Evolutionary conservation across 495 filamentous ascomycete genomes (phyloP).

Genomic region (Neurospora sp.): DNA sequence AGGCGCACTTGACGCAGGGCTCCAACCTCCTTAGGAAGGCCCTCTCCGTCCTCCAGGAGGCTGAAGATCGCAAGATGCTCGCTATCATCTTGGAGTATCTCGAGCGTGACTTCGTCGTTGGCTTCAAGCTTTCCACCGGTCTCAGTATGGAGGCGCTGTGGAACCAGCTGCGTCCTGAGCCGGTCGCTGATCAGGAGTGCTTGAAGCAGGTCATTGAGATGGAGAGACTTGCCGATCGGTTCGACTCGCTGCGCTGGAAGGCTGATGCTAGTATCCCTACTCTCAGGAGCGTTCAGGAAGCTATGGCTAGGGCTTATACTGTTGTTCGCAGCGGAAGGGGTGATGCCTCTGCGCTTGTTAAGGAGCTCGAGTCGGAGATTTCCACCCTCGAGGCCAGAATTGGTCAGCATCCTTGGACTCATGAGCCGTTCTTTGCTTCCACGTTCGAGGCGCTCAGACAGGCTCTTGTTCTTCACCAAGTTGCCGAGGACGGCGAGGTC

Average conservation of each 20-base stretch:
- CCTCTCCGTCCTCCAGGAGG: conserved; percentile 11
- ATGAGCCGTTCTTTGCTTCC: conserved; percentile 44
- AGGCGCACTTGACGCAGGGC: conserved; percentile 38
- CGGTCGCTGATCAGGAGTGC: conserved; percentile 27
- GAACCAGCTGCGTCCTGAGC: conserved; percentile 55
- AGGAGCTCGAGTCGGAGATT: conserved; percentile 49
- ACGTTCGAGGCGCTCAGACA: conserved; percentile 62
- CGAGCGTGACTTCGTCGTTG: conserved; percentile 33
- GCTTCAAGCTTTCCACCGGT: conserved; percentile 58
- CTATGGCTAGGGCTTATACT: conserved; percentile 42
- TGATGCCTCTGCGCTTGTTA: conserved; percentile 34
- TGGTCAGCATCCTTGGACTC: conserved; percentile 28
- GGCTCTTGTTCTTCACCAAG: conserved; percentile 39
- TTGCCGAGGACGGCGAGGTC: conserved; percentile 8
- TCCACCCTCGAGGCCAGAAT: conserved; percentile 39
- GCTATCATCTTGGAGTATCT: conserved; percentile 20
- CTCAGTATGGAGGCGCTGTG: conserved; percentile 81
- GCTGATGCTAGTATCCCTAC: conserved; percentile 32
- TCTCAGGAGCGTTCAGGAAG: conserved; percentile 36
- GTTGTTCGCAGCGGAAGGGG: conserved; percentile 34
- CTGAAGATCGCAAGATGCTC: conserved; percentile 18
- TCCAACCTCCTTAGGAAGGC: conserved; percentile 20
- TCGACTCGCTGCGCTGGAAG: conserved; percentile 55
- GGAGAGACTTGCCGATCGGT: conserved; percentile 60
- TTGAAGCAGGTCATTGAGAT: conserved; percentile 50